Conservation (phyloP, 1,284 basidiomycete genomes). For the Ganoderma leucocontextum region DNA sequence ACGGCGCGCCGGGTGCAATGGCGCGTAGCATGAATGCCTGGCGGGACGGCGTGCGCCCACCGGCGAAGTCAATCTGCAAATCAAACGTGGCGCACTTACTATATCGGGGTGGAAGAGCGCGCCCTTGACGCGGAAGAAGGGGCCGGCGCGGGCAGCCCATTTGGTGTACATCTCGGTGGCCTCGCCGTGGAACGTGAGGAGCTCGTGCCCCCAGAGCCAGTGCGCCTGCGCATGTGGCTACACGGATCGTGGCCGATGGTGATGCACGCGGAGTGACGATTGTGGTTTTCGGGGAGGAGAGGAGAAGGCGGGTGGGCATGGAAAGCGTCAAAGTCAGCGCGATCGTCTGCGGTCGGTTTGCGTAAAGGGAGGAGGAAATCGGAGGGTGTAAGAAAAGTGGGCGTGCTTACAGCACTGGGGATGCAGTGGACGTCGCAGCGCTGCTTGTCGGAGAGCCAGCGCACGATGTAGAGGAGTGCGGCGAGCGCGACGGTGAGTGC, state of each 20-base stretch:
- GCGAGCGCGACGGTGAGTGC: conserved; percentile 27
- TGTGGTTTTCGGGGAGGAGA: neutral
- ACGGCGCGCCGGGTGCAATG: neutral
- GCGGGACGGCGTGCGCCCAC: neutral
- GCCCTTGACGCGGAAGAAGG: conserved; percentile 49
- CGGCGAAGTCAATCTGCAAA: neutral
- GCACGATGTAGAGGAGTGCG: conserved; percentile 30
- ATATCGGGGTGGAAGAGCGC: conserved; percentile 50
- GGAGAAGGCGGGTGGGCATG: conserved; percentile 2
- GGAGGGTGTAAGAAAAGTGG: neutral
- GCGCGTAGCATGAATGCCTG: neutral
- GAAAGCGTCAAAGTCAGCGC: conserved; percentile 9
- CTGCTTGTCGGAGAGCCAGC: conserved; percentile 26
- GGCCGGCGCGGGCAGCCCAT: conserved; percentile 46
- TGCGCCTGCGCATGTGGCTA: conserved; percentile 34
- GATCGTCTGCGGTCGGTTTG: conserved; percentile 6
- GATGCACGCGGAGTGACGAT: neutral
- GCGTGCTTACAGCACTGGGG: conserved; percentile 32
- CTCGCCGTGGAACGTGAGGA: conserved; percentile 44
- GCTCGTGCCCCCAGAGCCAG: conserved; percentile 51
- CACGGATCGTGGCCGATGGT: neutral
- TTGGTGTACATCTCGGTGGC: conserved; percentile 46
- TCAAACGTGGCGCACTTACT: conserved; percentile 34
- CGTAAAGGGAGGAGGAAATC: conserved; percentile 4
- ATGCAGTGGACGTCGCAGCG: conserved; percentile 32